These are phyloP conservation scores for Dryadomyces sulphureus DNA, from an alignment of 2,329 filamentous ascomycete genomes.

Conservation along the genomic window DNA sequence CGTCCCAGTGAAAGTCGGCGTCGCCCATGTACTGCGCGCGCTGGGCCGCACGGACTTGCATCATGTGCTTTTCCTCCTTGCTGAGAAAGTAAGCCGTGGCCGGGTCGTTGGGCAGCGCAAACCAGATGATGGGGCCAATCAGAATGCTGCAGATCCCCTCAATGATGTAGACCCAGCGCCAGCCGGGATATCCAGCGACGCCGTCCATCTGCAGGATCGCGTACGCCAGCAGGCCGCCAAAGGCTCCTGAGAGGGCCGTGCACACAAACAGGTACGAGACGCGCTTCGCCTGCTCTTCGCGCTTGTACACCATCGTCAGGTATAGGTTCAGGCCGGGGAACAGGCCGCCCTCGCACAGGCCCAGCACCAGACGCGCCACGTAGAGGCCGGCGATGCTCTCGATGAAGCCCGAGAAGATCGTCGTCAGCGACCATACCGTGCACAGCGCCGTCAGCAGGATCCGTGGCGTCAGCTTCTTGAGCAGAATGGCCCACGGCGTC, in stretches of 20 bases:
- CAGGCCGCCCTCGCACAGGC: constrained; percentile 42
- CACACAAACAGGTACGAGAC: constrained; percentile 3
- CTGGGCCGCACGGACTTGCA: neutral
- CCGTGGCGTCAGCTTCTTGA: neutral
- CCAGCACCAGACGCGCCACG: constrained; percentile 43
- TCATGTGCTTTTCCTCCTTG: neutral
- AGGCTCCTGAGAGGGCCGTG: constrained; percentile 4
- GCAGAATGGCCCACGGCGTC: neutral
- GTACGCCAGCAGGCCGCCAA: constrained; percentile 5
- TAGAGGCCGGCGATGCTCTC: constrained; percentile 39
- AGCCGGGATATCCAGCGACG: constrained; percentile 1
- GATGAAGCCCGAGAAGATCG: constrained; percentile 40
- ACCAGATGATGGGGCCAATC: neutral
- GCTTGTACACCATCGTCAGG: constrained; percentile 5
- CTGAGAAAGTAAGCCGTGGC: constrained; percentile 1
- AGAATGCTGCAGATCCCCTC: constrained; percentile 2
- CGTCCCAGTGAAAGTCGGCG: constrained; percentile 9
- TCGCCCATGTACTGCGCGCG: neutral
- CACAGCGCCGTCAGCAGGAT: no score
- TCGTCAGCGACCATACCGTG: constrained; percentile 40
- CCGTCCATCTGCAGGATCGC: constrained; percentile 4
- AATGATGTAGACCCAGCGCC: constrained; percentile 7
- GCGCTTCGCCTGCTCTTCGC: constrained; percentile 6
- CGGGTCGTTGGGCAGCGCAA: neutral
- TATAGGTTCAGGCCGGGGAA: constrained; percentile 45